Conservation (phyloP, 345 rosid genomes). For the Odontarrhena argentea region DNA sequence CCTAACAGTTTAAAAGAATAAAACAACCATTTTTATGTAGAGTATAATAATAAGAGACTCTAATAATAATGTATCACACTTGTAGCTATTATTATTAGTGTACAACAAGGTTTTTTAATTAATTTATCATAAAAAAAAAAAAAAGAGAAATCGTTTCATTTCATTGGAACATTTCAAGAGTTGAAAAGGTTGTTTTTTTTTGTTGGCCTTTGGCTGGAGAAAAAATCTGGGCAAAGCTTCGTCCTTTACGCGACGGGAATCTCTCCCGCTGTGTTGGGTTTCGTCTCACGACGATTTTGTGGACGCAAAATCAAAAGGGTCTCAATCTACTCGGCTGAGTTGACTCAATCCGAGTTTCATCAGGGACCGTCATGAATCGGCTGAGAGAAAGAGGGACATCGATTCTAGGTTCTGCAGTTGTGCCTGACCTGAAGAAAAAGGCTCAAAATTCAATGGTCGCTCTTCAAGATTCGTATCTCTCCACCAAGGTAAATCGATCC, state of each 20-base stretch:
- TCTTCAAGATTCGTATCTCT: slow-evolving; percentile 74
- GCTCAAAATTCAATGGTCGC: slow-evolving; percentile 74
- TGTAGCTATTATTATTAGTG: too few species aligned
- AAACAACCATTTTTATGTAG: too few species aligned
- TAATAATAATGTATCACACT: too few species aligned
- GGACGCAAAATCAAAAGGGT: neutral
- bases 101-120: too few species aligned
- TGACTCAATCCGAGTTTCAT: neutral
- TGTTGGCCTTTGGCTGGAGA: slow-evolving; percentile 11
- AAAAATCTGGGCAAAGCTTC: slow-evolving; percentile 16
- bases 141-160: neutral
- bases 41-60: too few species aligned
- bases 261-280: slow-evolving; percentile 6
- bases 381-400: slow-evolving; percentile 61
- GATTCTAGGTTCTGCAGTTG: slow-evolving; percentile 46
- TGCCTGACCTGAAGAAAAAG: slow-evolving; percentile 67
- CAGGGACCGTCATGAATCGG: slow-evolving; percentile 54
- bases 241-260: slow-evolving; percentile 29
- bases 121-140: too few species aligned
- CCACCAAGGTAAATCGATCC: slow-evolving; percentile 61
- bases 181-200: slow-evolving; percentile 8
- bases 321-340: slow-evolving; percentile 13
- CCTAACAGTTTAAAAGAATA: too few species aligned
- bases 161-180: slow-evolving; percentile 17
- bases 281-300: slow-evolving; percentile 9